Conservation (phyloP, 2,329 filamentous ascomycete species). For the Macroventuria anomochaeta region DNA sequence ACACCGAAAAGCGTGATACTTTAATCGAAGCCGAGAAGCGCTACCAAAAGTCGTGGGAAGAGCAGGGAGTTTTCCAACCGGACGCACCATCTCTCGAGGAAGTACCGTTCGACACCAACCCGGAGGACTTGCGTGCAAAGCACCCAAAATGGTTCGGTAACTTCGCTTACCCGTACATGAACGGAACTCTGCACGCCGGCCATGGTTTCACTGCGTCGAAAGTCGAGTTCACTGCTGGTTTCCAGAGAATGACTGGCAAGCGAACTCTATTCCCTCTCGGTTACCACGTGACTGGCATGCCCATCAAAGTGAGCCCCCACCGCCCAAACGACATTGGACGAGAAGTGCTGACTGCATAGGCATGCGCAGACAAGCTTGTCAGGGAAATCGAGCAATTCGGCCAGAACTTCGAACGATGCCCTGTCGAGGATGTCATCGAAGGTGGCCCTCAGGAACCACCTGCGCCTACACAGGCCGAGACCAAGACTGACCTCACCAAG, state of each 20-base stretch:
- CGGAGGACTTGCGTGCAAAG: constrained; percentile 77
- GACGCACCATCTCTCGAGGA: constrained; percentile 82
- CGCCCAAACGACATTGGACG: not conserved
- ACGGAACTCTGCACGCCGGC: constrained; percentile 74
- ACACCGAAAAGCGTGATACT: constrained; percentile 85
- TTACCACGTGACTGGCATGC: constrained; percentile 94
- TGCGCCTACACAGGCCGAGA: constrained; percentile 66
- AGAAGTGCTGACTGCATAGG: constrained; percentile 43
- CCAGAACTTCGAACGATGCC: constrained; percentile 79
- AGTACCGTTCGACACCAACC: constrained; percentile 75
- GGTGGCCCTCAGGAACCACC: constrained; percentile 59
- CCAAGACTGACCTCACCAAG: constrained; percentile 85
- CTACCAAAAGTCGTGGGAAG: constrained; percentile 86
- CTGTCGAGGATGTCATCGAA: constrained; percentile 45
- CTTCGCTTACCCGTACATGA: constrained; percentile 66
- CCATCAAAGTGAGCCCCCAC: constrained; percentile 68
- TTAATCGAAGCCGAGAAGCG: constrained; percentile 86
- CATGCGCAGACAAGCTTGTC: constrained; percentile 91
- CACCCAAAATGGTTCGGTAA: constrained; percentile 90
- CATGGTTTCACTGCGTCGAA: constrained; percentile 93
- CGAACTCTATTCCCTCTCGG: constrained; percentile 86
- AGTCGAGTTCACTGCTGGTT: constrained; percentile 88
- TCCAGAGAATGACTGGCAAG: constrained; percentile 89
- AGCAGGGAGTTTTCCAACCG: constrained; percentile 79
- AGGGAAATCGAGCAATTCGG: constrained; percentile 91